Percentiles rank a stretch among this genome's conserved stretches.
Evolutionary conservation across 108 stramenopile species (phyloP).

Genomic region (Cyclotella atomus): DNA sequence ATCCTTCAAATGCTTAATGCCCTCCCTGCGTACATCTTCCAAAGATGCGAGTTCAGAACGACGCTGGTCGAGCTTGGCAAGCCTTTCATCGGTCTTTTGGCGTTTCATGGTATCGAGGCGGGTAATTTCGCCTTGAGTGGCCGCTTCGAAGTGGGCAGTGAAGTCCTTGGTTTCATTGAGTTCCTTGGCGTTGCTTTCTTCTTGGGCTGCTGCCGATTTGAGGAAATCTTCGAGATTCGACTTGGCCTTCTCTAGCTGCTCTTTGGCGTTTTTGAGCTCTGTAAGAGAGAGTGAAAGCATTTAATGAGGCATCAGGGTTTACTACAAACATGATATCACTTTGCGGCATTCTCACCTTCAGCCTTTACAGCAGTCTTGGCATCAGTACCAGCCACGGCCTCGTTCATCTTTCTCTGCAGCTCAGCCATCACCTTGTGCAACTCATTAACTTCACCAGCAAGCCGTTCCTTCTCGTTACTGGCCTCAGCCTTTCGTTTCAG

Average conservation of each 20-base stretch:
- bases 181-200: constrained; percentile 17
- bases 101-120: constrained; percentile 35
- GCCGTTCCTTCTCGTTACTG: constrained; percentile 49
- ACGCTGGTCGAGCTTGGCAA: constrained; percentile 37
- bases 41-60: constrained; percentile 34
- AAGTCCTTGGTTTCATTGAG: constrained; percentile 29
- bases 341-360: constrained; percentile 12
- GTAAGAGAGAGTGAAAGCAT: not conserved
- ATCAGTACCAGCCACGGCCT: constrained; percentile 4
- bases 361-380: constrained; percentile 5
- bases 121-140: constrained; percentile 33
- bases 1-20: constrained; percentile 21
- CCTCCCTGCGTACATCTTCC: constrained; percentile 24
- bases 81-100: constrained; percentile 30
- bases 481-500: constrained; percentile 29
- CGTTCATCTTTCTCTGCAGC: constrained; percentile 4
- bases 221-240: constrained; percentile 18
- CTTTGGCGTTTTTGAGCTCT: constrained; percentile 30
- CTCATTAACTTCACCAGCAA: constrained; percentile 29
- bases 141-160: constrained; percentile 39
- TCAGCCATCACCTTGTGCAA: constrained; percentile 25
- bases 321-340: too few relatives aligned
- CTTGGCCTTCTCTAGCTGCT: constrained; percentile 14
- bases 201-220: constrained; percentile 2
- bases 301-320: not conserved